Conservation (phyloP, 345 rosid species). For the Populus deltoides region DNA sequence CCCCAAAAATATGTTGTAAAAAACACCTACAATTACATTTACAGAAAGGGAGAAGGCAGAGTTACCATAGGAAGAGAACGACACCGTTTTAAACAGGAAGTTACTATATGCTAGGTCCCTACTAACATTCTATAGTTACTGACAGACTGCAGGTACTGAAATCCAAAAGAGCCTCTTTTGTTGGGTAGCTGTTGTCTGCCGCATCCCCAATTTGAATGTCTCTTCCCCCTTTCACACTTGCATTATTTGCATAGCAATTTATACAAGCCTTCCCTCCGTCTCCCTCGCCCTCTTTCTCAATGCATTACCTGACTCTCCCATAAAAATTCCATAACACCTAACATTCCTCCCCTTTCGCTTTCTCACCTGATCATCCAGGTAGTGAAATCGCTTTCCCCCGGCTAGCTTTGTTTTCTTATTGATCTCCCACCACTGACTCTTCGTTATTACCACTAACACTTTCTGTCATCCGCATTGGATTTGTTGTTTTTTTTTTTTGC, state of each 20-base stretch:
- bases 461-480: not conserved
- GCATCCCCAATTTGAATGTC: conserved; percentile 51
- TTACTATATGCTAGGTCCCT: not conserved
- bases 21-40: too few species aligned
- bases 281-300: not conserved
- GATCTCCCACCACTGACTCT: too few species aligned
- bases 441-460: not conserved
- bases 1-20: too few species aligned
- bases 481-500: conserved; percentile 10
- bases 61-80: too few species aligned
- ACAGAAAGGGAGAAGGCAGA: too few species aligned
- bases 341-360: not conserved
- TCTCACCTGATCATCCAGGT: not conserved
- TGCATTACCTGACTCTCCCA: not conserved
- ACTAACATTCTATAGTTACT: too few species aligned
- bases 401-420: not conserved
- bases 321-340: conserved; percentile 17
- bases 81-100: not conserved
- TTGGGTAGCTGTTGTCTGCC: conserved; percentile 55
- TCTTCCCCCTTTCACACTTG: conserved; percentile 1
- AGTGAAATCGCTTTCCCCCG: not conserved
- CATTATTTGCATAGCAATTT: not conserved
- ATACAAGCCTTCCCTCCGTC: not conserved
- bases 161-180: conserved; percentile 33
- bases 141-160: conserved; percentile 16